Evolutionary conservation across 2,329 filamentous ascomycete genomes (phyloP).

Genomic region (Botrytis paeoniae): DNA sequence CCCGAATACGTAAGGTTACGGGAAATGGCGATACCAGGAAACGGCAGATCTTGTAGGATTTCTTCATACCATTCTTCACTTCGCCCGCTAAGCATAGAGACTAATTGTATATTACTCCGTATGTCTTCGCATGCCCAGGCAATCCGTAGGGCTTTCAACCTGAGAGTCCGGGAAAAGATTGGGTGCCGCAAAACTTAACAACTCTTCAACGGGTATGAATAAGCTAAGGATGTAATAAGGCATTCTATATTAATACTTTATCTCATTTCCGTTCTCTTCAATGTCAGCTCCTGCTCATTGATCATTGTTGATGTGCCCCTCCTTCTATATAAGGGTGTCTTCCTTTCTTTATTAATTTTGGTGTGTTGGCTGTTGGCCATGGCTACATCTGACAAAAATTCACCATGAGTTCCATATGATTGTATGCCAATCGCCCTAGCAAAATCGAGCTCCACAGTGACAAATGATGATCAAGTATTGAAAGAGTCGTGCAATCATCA

Average conservation of each 20-base stretch:
- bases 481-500: not conserved
- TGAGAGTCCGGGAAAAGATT: not conserved
- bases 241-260: not conserved
- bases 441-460: not conserved
- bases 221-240: not conserved
- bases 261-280: not conserved
- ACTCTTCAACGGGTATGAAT: not conserved
- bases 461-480: not conserved
- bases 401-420: not conserved
- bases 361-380: not conserved
- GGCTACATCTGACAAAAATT: not conserved
- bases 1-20: not conserved
- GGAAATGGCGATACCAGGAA: not conserved
- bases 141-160: not conserved
- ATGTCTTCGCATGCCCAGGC: not conserved
- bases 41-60: not conserved
- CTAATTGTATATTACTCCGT: not conserved
- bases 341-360: not conserved
- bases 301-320: not conserved
- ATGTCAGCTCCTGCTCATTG: not conserved
- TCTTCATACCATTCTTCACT: not conserved
- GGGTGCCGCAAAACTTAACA: not conserved
- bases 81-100: not conserved
- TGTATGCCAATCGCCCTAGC: not conserved
- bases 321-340: not conserved